Evolutionary conservation across 352 stramenopile species (phyloP), one percentile per base, ranked within the genome.

Genomic region (Phytophthora brassicae): DNA sequence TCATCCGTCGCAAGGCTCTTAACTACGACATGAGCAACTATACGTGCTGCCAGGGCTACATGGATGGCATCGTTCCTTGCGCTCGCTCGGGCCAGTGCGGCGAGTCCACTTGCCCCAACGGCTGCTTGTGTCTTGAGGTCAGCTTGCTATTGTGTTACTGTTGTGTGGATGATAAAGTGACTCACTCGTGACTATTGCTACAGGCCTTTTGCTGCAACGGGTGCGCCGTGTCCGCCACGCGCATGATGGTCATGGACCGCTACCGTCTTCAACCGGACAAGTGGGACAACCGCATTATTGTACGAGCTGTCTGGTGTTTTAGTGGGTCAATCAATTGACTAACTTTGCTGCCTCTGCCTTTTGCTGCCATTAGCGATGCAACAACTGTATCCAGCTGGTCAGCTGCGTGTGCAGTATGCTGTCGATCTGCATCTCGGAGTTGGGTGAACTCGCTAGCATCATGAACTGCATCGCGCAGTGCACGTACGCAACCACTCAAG

Each of bases 251-350:
- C 44, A 96, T 97, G 82, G 84, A 97, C 61, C 75, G 88, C 64
- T 95, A 98, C 75, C 56, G 63, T 38, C 77, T 98, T 19, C 90
- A 87, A 14, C 80, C 95, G 6, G 94, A 98, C 64, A 77, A 94
- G 55, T 97, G 95, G 81, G 94, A 98, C 75, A 97, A 98, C 48
- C 79, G 88, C 43, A 89, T 98, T 51, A 97, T 98, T 57, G 82
- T 89, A 80, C 38, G 77, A 72, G 36, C 5, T 46, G 4, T 22
- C 26, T 24, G 7, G 2, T 43, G 23, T n/a, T n/a, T n/a, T 12
- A 36, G 6, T 17, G 16, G 20, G 26, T 44, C 36, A 19, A 20
- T 11, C 22, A 49, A 2, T 46, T 39, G 19, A 48, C 26, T 68
- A 31, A 60, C 24, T 47, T 17, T 41, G 35, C 19, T 8, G 1